Evolutionary conservation across 192 early-diverging fungal species (phyloP).

Genomic region (Coemansia umbellata): DNA sequence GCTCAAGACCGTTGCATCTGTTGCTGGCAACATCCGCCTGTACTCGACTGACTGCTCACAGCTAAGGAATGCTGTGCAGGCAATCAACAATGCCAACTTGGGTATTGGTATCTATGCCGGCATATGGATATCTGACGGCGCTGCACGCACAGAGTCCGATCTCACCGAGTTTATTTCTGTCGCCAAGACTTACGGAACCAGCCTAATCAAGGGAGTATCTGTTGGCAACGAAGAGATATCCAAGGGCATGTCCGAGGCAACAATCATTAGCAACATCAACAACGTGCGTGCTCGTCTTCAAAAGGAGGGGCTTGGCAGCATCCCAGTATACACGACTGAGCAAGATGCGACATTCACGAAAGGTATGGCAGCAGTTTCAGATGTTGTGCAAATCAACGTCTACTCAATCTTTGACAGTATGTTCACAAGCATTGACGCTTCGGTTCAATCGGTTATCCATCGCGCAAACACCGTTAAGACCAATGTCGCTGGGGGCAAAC

Average conservation of each 20-base stretch:
- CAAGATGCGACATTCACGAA: constrained; percentile 31
- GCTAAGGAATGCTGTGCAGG: constrained; percentile 31
- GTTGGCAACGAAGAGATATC: constrained; percentile 44
- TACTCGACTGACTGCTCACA: constrained; percentile 51
- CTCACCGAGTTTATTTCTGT: constrained; percentile 38
- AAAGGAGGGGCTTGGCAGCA: constrained; percentile 36
- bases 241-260: constrained; percentile 41
- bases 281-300: constrained; percentile 36
- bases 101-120: constrained; percentile 33
- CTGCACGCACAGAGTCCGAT: constrained; percentile 26
- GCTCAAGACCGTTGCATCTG: constrained; percentile 23
- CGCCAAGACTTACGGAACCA: constrained; percentile 27
- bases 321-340: constrained; percentile 46
- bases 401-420: constrained; percentile 41
- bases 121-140: constrained; percentile 38
- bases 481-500: constrained; percentile 34
- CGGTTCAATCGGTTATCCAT: constrained; percentile 36
- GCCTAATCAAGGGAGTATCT: constrained; percentile 35
- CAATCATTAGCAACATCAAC: constrained; percentile 43
- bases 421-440: constrained; percentile 22
- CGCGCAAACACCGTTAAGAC: constrained; percentile 27
- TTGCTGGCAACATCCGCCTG: constrained; percentile 42
- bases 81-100: constrained; percentile 26
- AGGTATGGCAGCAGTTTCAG: constrained; percentile 23
- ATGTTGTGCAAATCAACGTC: constrained; percentile 48